Conservation (phyloP, 2,329 filamentous ascomycete genomes). For the Colletotrichum nymphaeae region DNA sequence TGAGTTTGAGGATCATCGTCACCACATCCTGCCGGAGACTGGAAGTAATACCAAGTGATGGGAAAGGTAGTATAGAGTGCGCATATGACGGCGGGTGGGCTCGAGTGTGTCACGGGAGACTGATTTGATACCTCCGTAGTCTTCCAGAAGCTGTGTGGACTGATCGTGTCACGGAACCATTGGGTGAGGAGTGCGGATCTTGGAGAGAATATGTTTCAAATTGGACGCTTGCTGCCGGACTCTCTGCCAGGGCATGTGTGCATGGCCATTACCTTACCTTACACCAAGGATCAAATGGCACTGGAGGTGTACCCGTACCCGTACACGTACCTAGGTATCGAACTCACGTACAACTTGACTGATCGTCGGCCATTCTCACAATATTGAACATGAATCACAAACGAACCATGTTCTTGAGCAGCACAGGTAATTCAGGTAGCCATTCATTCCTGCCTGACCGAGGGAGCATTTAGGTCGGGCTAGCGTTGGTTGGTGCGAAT, state of each 20-base stretch:
- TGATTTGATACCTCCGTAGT: constrained; percentile 25
- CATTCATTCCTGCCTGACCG: constrained; percentile 19
- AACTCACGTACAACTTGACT: background rate
- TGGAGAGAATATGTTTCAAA: constrained; percentile 31
- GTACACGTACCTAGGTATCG: background rate
- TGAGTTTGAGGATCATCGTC: background rate
- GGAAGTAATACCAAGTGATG: too few species aligned
- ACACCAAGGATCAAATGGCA: background rate
- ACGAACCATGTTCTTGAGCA: background rate
- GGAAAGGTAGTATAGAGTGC: background rate
- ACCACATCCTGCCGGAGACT: background rate
- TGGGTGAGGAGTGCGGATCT: constrained; percentile 25
- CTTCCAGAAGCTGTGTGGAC: constrained; percentile 30
- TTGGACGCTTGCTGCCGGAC: constrained; percentile 8
- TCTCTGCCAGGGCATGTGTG: background rate
- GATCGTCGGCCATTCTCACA: background rate
- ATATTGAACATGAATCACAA: background rate
- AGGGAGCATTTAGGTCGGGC: background rate
- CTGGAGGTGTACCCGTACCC: too few species aligned
- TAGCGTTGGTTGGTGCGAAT: constrained; percentile 4
- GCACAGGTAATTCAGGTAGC: background rate
- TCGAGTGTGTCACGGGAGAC: constrained; percentile 31
- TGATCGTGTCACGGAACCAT: constrained; percentile 18
- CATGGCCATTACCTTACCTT: background rate
- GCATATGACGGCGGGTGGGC: background rate